phyloP scores from a whole-genome alignment of 2,329 filamentous ascomycete genomes.

The Aspergillaceae sp. region DNA sequence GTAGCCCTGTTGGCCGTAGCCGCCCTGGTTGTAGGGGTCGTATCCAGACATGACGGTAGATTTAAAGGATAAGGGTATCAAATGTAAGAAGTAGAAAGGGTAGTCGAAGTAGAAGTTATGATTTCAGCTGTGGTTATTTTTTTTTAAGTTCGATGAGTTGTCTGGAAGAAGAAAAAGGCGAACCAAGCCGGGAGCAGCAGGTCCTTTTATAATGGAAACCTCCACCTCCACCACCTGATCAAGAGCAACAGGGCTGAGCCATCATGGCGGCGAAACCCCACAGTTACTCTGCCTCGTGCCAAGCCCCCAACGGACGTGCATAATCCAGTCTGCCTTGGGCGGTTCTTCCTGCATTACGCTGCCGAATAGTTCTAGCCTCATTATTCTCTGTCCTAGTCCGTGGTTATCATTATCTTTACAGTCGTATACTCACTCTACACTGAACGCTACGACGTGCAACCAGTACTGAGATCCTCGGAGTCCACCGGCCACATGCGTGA shows the following conservation, averaged over 20 bases:
- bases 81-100: background rate
- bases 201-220: background rate
- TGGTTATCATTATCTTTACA: no score
- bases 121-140: no score
- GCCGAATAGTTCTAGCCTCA: no score
- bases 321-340: background rate
- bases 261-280: background rate
- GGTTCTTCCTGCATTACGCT: no score
- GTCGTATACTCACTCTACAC: background rate
- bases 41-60: slow-evolving; percentile 16
- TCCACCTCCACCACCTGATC: background rate
- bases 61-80: background rate
- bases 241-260: slow-evolving; percentile 1
- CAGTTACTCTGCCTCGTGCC: background rate
- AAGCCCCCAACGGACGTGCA: background rate
- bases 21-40: slow-evolving; percentile 21
- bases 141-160: no score
- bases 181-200: background rate
- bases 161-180: slow-evolving; percentile 1
- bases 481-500: background rate
- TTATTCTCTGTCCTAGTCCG: no score
- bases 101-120: background rate
- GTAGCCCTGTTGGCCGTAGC: slow-evolving; percentile 17
- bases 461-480: no score
- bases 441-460: background rate